Evolutionary conservation across 805 yeast genomes (phyloP), one percentile per base, ranked within the genome.

Genomic region (Lachancea fermentati): DNA sequence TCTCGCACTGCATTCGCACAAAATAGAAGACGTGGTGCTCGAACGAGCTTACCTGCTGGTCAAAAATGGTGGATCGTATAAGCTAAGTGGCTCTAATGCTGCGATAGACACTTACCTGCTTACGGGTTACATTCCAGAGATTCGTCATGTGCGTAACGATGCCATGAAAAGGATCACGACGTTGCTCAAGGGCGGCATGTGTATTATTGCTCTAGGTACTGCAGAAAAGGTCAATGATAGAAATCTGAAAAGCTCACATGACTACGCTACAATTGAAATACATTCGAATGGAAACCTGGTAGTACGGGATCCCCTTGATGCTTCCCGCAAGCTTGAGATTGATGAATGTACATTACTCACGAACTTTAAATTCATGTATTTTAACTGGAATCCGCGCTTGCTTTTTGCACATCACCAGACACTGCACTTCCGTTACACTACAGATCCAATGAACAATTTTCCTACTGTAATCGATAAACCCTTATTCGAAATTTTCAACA

Each of bases 101-200:
- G 82, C 83, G 2, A 65, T 71, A 11, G 96, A 85, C 52, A 72
- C 84, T 0, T 85, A 65, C 50, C 60, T 77, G 31, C 48, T 88
- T 2, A 68, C 79, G 2, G 87, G 89, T 1, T 87, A 84, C 80
- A 56, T 81, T 5, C 95, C 96, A 0, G 88, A 85, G 43, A 70
- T 69, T 38, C 44, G 65, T 2, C 45, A 57, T 2, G 48, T 66
- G 1, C 55, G 66, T 6, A 52, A 64, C 6, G 57, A 72, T 4
- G 55, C 62, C 9, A 44, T 59, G 35, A 47, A 52, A 1, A 44
- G 46, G 0, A 47, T 71, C 1, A 19, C 36, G 13, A 36, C 45
- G 31, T 55, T 43, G 18, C 53, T 43, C 35, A 38, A 47, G n/a
- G 43, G 48, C 24, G 47, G 45, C 1, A 13, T 43, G 3, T 57